These are phyloP conservation scores for Hibiscus mutabilis DNA, from an alignment of 345 rosid genomes.

Conservation along the genomic window DNA sequence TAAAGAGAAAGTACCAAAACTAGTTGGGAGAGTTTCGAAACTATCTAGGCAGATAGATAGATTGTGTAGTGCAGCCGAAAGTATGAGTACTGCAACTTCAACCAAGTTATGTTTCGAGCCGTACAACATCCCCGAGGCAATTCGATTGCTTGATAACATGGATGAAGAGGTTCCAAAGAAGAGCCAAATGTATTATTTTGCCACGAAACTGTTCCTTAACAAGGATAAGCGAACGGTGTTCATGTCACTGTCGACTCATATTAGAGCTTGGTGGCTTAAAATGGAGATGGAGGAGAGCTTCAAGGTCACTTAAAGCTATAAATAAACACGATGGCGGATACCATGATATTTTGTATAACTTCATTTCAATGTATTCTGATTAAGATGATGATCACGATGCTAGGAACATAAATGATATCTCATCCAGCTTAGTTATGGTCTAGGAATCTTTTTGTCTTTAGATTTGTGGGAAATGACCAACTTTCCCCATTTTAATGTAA, in stretches of 20 bases:
- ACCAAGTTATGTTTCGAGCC: not conserved
- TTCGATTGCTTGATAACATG: slow-evolving; percentile 8
- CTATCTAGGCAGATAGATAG: slow-evolving; percentile 11
- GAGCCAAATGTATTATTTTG: slow-evolving; percentile 10
- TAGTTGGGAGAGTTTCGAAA: slow-evolving; percentile 2
- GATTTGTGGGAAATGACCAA: no score
- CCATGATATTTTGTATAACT: no score
- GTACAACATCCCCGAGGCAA: slow-evolving; percentile 7
- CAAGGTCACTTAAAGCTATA: no score
- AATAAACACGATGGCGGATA: no score
- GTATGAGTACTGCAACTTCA: slow-evolving; percentile 9
- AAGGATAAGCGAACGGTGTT: slow-evolving; percentile 8
- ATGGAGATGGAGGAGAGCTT: not conserved
- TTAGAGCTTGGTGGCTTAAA: slow-evolving; percentile 14
- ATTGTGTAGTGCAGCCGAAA: slow-evolving; percentile 11
- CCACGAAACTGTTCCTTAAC: slow-evolving; percentile 4
- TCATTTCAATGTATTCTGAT: not conserved
- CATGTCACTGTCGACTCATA: not conserved
- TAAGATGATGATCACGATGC: not conserved
- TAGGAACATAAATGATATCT: not conserved
- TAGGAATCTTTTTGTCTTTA: no score
- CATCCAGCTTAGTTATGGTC: not conserved
- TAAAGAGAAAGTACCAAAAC: slow-evolving; percentile 11
- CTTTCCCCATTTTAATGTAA: not conserved
- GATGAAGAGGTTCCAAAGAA: slow-evolving; percentile 11